Percentiles rank a stretch among this genome's conserved stretches.
phyloP scores from a whole-genome alignment of 352 stramenopile genomes.

The Globisporangium parvum region DNA sequence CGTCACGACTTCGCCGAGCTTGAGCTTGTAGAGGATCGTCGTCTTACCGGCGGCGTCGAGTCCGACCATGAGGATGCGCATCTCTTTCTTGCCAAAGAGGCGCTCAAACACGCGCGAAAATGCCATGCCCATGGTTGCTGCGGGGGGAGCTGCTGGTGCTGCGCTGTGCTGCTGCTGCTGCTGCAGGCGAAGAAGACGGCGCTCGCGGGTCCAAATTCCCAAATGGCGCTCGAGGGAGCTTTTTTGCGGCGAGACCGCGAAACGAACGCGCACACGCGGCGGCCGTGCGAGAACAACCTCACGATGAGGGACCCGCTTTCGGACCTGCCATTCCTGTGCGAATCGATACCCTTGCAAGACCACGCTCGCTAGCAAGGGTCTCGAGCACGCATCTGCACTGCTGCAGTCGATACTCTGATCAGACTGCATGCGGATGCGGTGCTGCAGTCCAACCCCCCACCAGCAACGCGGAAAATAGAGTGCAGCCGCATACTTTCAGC shows the following conservation, averaged over 20 bases:
- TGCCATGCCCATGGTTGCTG: conserved; percentile 95
- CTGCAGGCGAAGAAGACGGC: no score
- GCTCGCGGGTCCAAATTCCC: conserved; percentile 27
- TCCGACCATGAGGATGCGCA: conserved; percentile 99
- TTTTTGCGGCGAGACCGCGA: no score
- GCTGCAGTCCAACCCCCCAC: neutral
- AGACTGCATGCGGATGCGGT: neutral
- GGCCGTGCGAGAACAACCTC: no score
- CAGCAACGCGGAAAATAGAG: conserved; percentile 5
- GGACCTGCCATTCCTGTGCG: neutral
- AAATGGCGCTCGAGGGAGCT: conserved; percentile 26
- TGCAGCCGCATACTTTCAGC: conserved; percentile 14
- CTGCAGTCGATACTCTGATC: neutral
- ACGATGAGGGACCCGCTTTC: neutral
- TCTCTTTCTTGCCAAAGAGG: conserved; percentile 99
- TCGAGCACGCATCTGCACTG: neutral
- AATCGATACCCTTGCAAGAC: neutral
- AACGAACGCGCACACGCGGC: no score
- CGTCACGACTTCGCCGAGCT: conserved; percentile 71
- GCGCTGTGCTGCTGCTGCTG: no score
- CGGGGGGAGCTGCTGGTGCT: no score
- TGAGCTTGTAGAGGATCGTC: conserved; percentile 97
- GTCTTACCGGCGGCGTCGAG: conserved; percentile 99
- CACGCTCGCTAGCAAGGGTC: no score
- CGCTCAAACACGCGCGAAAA: conserved; percentile 96